A percentile compares a stretch with the other conserved stretches of the same genome.
These are phyloP conservation scores for Candida alai DNA, from an alignment of 805 yeast genomes.

Conservation along the genomic window DNA sequence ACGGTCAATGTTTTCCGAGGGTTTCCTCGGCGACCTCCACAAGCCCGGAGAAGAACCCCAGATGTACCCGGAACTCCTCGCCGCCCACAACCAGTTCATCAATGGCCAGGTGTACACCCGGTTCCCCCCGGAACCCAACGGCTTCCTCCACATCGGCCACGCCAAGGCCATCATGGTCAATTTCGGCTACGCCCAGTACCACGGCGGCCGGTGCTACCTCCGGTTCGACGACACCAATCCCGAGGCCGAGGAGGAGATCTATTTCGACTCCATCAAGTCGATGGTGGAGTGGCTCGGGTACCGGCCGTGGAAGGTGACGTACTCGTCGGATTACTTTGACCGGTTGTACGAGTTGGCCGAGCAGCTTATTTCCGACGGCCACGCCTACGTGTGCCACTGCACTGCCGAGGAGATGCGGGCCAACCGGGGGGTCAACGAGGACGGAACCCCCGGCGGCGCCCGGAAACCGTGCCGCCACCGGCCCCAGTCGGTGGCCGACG, in stretches of 20 bases:
- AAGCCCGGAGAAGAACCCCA: slow-evolving; percentile 95
- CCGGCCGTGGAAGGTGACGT: slow-evolving; percentile 88
- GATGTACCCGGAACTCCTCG: slow-evolving; percentile 78
- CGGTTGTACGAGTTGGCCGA: slow-evolving; percentile 86
- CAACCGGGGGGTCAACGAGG: slow-evolving; percentile 86
- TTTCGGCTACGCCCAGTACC: slow-evolving; percentile 90
- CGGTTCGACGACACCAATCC: slow-evolving; percentile 98
- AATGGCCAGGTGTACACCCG: slow-evolving; percentile 85
- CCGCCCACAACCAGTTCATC: slow-evolving; percentile 72
- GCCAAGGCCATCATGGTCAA: slow-evolving; percentile 97
- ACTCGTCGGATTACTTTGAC: slow-evolving; percentile 94
- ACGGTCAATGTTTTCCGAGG: slow-evolving; percentile 89
- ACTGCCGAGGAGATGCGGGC: slow-evolving; percentile 86
- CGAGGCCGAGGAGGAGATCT: slow-evolving; percentile 94
- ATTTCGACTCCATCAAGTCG: slow-evolving; percentile 75
- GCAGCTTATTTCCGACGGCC: slow-evolving; percentile 61
- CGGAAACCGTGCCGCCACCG: slow-evolving; percentile 83
- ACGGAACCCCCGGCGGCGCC: slow-evolving; percentile 92
- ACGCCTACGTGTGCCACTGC: slow-evolving; percentile 91
- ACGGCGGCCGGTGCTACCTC: slow-evolving; percentile 84
- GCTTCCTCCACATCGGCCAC: slow-evolving; percentile 95
- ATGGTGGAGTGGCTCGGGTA: slow-evolving; percentile 95
- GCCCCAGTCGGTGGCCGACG: slow-evolving; percentile 59
- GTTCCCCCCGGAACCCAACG: slow-evolving; percentile 99
- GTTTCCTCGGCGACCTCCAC: slow-evolving; percentile 92